Conservation (phyloP, 2,329 filamentous ascomycete species). For the Amphichorda felina region DNA sequence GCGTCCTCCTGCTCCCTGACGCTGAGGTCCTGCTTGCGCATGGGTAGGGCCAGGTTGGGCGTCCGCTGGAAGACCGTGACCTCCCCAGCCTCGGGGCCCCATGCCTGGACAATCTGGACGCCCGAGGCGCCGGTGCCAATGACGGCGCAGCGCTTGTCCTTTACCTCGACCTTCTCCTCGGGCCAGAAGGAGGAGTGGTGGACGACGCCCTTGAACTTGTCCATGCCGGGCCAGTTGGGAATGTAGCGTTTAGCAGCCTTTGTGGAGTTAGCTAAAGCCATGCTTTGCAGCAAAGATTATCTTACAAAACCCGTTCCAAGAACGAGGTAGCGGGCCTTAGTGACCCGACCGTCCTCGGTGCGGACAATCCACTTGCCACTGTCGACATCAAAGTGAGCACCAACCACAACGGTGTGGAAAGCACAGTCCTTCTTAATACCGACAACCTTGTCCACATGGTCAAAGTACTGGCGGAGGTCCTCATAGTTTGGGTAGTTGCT, state of each 20-base stretch:
- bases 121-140: conserved; percentile 55
- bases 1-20: conserved; percentile 24
- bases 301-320: conserved; percentile 39
- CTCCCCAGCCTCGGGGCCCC: conserved; percentile 36
- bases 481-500: conserved; percentile 36
- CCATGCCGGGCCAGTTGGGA: conserved; percentile 46
- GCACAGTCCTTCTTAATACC: conserved; percentile 42
- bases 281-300: background rate
- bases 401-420: conserved; percentile 42
- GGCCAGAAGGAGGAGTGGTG: conserved; percentile 53
- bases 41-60: conserved; percentile 52
- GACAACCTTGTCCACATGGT: conserved; percentile 43
- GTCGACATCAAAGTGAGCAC: conserved; percentile 35
- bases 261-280: background rate
- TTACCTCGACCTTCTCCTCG: conserved; percentile 39
- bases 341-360: conserved; percentile 35
- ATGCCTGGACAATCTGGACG: conserved; percentile 52
- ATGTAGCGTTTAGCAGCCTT: conserved; percentile 47
- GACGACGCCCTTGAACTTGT: conserved; percentile 46
- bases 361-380: conserved; percentile 35
- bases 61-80: conserved; percentile 55
- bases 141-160: conserved; percentile 46
- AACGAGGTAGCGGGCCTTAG: conserved; percentile 37
- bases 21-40: conserved; percentile 35
- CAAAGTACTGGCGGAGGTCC: conserved; percentile 46